phyloP scores from a whole-genome alignment of 2,329 filamentous ascomycete species.

The Colletotrichum viniferum region DNA sequence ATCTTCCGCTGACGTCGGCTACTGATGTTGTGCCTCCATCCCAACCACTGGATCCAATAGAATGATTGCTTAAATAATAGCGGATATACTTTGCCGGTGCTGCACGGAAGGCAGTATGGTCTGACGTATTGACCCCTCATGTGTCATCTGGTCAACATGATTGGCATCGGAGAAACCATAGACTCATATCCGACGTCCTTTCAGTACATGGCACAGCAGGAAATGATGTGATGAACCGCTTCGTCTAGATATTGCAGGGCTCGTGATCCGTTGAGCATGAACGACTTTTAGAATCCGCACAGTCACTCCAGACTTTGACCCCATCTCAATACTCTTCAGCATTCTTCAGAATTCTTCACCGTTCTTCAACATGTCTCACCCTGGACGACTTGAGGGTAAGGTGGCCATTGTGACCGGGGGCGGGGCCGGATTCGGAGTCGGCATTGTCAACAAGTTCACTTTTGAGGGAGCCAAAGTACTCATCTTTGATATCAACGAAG shows the following conservation, averaged over 20 bases:
- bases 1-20: not conserved
- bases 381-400: not conserved
- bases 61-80: not conserved
- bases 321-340: not conserved
- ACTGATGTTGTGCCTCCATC: not conserved
- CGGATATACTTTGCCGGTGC: not conserved
- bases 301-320: not conserved
- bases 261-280: rapidly evolving
- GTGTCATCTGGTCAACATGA: not conserved
- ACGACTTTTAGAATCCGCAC: rapidly evolving
- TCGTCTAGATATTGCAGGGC: not conserved
- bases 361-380: not conserved
- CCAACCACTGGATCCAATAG: not conserved
- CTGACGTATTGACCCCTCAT: not conserved
- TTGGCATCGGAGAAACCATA: not conserved
- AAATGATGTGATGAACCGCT: not conserved
- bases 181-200: not conserved
- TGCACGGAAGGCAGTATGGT: not conserved
- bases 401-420: not conserved
- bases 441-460: not conserved
- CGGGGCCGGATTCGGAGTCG: not conserved
- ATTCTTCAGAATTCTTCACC: not conserved
- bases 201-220: not conserved
- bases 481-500: not conserved
- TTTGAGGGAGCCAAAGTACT: not conserved